Base-by-base conservation (phyloP, 129 eudicot genomes). In the Cynara cardunculus region DNA sequence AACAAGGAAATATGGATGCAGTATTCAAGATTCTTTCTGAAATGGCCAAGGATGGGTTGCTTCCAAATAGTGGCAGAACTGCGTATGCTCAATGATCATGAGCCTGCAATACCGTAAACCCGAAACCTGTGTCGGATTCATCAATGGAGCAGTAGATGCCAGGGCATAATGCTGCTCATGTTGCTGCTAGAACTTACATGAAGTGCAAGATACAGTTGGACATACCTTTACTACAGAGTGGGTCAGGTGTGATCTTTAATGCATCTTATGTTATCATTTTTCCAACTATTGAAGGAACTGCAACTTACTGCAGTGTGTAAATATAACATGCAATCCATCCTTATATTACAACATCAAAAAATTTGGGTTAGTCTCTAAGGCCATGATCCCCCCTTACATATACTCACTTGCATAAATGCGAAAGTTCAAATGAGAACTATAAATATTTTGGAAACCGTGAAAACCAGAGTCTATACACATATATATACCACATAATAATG, bases 31-130 rank as follows among this genome's bases (percentile, higher is more conserved):
- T 89, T 83, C 97, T 96, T 75, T 75, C 84, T 28, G 97, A 92
- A 81, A 92, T 96, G 99, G 97, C 98, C 7, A 92, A 82, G 74
- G 95, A 96, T 83, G 98, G 99, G 46, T 89, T 96, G 79, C 98
- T 92, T 83, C 99, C 97, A 61, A 85, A 90, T 61, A 90, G 93
- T 82, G 94, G 93, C 34, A 86, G 59, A 84, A 89, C 87, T 80
- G 85, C 83, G 26, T 86, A 78, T 81, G 87, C 87, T 53, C 81
- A 78, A 74, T 82, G 70, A 82, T 82, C 79, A 79, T 69, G 24
- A 56, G 53, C 21, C 22, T 24, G 22, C 24, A 56, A 56, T 24
- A 37, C 65, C 34, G 1, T 73, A 37, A 22, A 30, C 19, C 62
- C 28, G 8, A 70, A 44, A 12, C 61, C 22, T 39, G 21, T 53